These are phyloP conservation scores for Metschnikowia baotianmanensis DNA, from an alignment of 805 yeast genomes.

Conservation along the genomic window DNA sequence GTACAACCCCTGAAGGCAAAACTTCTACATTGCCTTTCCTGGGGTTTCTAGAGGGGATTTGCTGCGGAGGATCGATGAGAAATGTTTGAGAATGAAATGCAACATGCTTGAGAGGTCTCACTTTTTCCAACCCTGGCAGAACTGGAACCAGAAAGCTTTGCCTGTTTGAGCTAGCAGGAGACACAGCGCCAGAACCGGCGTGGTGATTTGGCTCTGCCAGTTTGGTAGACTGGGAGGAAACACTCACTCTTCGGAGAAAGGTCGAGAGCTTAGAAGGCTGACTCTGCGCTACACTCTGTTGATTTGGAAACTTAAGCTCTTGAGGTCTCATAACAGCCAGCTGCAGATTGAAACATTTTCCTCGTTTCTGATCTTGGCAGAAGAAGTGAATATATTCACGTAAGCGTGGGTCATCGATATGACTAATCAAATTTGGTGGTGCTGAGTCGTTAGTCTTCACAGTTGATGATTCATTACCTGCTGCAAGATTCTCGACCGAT, in stretches of 20 bases:
- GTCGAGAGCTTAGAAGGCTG: slow-evolving; percentile 24
- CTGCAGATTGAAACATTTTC: slow-evolving; percentile 6
- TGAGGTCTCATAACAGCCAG: neutral
- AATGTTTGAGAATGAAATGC: slow-evolving; percentile 44
- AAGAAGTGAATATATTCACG: slow-evolving; percentile 38
- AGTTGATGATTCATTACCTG: too few relatives aligned
- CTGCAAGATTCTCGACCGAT: neutral
- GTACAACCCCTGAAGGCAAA: slow-evolving; percentile 50
- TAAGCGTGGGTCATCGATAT: slow-evolving; percentile 30
- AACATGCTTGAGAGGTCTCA: slow-evolving; percentile 40
- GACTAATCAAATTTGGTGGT: neutral
- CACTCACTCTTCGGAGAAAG: slow-evolving; percentile 29
- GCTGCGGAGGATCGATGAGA: slow-evolving; percentile 67
- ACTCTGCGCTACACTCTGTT: neutral
- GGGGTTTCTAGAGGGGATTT: slow-evolving; percentile 85
- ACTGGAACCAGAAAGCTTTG: slow-evolving; percentile 3
- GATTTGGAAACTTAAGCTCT: neutral
- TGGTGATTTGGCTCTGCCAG: neutral
- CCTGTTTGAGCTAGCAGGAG: slow-evolving; percentile 1
- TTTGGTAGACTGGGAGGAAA: slow-evolving; percentile 5
- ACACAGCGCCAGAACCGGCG: neutral
- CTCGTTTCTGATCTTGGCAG: slow-evolving; percentile 20
- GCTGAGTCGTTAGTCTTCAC: too few relatives aligned
- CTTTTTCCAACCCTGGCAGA: slow-evolving; percentile 28
- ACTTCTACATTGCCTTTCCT: slow-evolving; percentile 70